Percentiles rank a stretch among this genome's conserved stretches.
Evolutionary conservation across 768 basidiomycete species (phyloP).

Genomic region (Lactarius vividus): DNA sequence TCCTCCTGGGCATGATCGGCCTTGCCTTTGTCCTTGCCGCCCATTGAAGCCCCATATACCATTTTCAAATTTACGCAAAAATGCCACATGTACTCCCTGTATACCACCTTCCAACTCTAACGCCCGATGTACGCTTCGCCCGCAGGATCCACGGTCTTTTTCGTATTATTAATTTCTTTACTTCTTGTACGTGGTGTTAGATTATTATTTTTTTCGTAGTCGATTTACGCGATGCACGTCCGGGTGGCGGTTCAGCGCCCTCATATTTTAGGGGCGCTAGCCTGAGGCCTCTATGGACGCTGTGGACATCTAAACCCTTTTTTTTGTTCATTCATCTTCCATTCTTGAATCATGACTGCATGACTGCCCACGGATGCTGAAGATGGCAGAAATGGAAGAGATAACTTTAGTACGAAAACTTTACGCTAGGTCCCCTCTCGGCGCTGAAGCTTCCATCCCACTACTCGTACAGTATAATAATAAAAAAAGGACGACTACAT

Average conservation of each 20-base stretch:
- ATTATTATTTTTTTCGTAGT: background rate
- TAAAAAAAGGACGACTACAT: too few relatives aligned
- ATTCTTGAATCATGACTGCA: too few relatives aligned
- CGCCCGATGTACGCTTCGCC: background rate
- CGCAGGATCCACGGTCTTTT: background rate
- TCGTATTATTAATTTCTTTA: background rate
- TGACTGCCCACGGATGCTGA: too few relatives aligned
- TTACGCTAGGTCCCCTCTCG: too few relatives aligned
- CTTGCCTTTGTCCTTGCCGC: constrained; percentile 1
- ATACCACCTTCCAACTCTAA: constrained; percentile 11
- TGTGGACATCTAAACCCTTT: background rate
- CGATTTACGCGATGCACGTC: background rate
- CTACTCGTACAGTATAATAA: too few relatives aligned
- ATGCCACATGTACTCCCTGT: constrained; percentile 5
- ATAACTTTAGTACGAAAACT: too few relatives aligned
- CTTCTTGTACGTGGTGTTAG: background rate
- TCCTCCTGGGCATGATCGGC: constrained; percentile 13
- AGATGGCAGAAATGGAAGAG: too few relatives aligned
- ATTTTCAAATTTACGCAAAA: background rate
- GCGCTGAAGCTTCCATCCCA: too few relatives aligned
- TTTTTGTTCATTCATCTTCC: background rate
- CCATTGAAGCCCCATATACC: constrained; percentile 5
- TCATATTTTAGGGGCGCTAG: background rate
- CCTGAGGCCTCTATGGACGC: background rate
- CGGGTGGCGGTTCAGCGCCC: background rate